A percentile compares a stretch with the other conserved stretches of the same genome.
Evolutionary conservation across 305 asterid species (phyloP).

Genomic region (Nicotiana rustica): DNA sequence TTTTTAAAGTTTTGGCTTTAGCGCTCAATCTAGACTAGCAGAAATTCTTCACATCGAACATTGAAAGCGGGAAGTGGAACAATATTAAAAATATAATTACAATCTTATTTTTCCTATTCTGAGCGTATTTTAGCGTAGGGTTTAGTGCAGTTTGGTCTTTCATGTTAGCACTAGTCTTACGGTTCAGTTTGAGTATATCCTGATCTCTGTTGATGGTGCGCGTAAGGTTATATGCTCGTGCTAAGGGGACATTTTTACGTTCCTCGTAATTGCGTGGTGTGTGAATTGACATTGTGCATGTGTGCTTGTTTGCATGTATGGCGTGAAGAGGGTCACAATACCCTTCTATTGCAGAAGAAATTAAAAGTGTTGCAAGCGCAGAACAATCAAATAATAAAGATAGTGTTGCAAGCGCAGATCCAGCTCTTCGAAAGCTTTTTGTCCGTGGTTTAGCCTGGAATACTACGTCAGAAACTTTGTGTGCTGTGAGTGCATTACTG

Average conservation of each 20-base stretch:
- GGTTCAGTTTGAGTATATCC: not conserved
- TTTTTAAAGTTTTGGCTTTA: not conserved
- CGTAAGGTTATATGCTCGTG: slow-evolving; percentile 37
- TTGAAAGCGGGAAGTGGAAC: not conserved
- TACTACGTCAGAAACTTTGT: slow-evolving; percentile 92
- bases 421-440: slow-evolving; percentile 96
- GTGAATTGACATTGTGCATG: slow-evolving; percentile 77
- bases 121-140: not conserved
- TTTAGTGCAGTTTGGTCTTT: not conserved
- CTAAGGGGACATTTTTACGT: slow-evolving; percentile 41
- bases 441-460: slow-evolving; percentile 96
- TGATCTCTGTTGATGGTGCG: slow-evolving; percentile 33
- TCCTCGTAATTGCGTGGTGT: slow-evolving; percentile 52
- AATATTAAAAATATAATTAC: not conserved
- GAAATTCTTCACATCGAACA: not conserved
- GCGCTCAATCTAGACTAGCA: not conserved
- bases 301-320: slow-evolving; percentile 94
- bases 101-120: not conserved
- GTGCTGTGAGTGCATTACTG: slow-evolving; percentile 92
- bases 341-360: slow-evolving; percentile 94
- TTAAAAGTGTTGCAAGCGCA: slow-evolving; percentile 91
- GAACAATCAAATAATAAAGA: slow-evolving; percentile 39
- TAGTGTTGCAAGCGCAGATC: slow-evolving; percentile 94
- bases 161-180: not conserved
- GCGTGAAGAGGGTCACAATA: slow-evolving; percentile 90